Percentiles rank a stretch among this genome's conserved stretches.
Conservation (phyloP, 495 filamentous ascomycete species). For the Hypoxylon intermedium region DNA sequence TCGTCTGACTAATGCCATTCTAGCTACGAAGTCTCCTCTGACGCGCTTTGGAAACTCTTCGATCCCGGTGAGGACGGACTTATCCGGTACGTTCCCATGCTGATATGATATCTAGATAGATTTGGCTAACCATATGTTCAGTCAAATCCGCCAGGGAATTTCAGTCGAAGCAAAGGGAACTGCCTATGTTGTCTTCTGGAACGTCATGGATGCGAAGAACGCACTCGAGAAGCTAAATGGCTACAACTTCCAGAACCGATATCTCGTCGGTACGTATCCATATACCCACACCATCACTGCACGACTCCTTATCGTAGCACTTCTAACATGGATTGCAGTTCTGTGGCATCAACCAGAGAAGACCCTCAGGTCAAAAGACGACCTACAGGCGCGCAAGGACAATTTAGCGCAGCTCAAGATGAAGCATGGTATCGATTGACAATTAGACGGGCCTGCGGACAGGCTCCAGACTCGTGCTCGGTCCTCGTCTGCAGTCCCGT, state of each 20-base stretch:
- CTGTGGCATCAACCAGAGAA: conserved; percentile 99
- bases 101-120: not conserved
- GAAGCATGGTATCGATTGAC: conserved; percentile 98
- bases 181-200: conserved; percentile 98
- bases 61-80: conserved; percentile 45
- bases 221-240: conserved; percentile 99
- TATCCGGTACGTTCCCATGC: conserved; percentile 37
- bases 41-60: conserved; percentile 47
- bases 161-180: conserved; percentile 97
- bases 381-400: conserved; percentile 91
- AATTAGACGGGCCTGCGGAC: conserved; percentile 67
- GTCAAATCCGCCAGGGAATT: conserved; percentile 98
- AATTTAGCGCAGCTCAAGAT: conserved; percentile 97
- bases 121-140: conserved; percentile 53
- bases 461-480: conserved; percentile 50
- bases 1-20: conserved; percentile 3
- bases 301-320: not conserved
- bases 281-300: conserved; percentile 10
- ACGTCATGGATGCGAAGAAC: conserved; percentile 98
- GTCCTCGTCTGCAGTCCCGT: conserved; percentile 61
- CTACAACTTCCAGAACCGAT: conserved; percentile 99
- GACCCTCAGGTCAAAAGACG: conserved; percentile 90
- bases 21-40: conserved; percentile 46
- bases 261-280: conserved; percentile 88
- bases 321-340: conserved; percentile 61